These are phyloP conservation scores for Pharus latifolius DNA, from an alignment of 176 grass and related monocot species.

Conservation along the genomic window DNA sequence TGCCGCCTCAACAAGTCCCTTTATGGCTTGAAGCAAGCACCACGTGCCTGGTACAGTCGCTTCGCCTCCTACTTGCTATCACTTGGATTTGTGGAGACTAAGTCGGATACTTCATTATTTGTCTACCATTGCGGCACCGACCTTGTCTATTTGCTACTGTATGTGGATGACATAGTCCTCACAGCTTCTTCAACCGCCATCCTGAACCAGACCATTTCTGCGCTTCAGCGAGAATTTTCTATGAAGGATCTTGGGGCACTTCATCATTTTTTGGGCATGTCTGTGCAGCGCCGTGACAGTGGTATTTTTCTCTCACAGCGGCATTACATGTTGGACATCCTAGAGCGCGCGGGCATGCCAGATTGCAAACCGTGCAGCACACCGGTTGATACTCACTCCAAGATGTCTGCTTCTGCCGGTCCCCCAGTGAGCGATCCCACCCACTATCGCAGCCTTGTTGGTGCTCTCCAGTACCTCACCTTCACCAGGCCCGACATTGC, in stretches of 20 bases:
- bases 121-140: not conserved
- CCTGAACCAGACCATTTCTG: not conserved
- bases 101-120: not conserved
- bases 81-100: not conserved
- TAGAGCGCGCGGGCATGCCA: not conserved
- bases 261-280: not conserved
- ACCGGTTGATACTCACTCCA: not conserved
- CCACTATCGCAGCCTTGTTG: not conserved
- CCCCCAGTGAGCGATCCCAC: not conserved
- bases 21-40: not conserved
- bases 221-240: not conserved
- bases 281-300: fast-evolving
- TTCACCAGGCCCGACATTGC: not conserved
- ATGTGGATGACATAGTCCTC: not conserved
- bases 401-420: not conserved
- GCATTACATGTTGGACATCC: not conserved
- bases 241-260: too few relatives aligned
- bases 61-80: not conserved
- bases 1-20: not conserved
- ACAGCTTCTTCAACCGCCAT: not conserved
- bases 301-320: not conserved
- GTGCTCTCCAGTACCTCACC: not conserved
- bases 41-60: not conserved
- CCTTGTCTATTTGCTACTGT: not conserved
- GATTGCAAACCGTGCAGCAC: not conserved